phyloP scores from a whole-genome alignment of 2,329 filamentous ascomycete species.

The Trichoderma sp. region DNA sequence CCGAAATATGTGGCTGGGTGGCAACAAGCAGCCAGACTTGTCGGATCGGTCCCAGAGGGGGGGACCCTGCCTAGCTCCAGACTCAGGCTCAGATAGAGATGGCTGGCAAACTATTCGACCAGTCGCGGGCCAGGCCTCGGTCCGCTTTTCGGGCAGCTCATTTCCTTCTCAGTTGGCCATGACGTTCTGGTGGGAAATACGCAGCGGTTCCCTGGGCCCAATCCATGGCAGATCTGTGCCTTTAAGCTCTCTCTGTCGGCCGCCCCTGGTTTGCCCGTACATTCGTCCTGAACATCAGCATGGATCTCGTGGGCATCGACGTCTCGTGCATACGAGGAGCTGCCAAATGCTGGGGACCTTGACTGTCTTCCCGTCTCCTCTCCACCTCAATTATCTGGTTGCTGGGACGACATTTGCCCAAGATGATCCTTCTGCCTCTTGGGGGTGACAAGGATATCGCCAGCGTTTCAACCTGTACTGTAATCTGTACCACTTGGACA shows the following conservation, averaged over 20 bases:
- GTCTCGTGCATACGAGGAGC: conserved; percentile 6
- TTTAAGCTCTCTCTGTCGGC: conserved; percentile 8
- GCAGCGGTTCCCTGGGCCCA: neutral
- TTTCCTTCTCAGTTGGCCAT: conserved; percentile 10
- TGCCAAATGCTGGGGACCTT: conserved; percentile 3
- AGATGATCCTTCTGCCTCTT: neutral
- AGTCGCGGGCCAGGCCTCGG: conserved; percentile 17
- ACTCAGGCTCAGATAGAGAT: conserved; percentile 7
- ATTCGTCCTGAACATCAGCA: conserved; percentile 3
- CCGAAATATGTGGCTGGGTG: conserved; percentile 16
- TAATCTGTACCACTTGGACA: neutral
- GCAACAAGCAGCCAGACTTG: neutral
- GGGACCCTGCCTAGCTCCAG: neutral
- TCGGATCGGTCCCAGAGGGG: neutral
- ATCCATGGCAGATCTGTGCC: conserved; percentile 14
- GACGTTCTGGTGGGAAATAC: conserved; percentile 3
- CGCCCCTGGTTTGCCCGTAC: conserved; percentile 2
- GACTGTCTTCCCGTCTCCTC: conserved; percentile 3
- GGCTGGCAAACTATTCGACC: neutral
- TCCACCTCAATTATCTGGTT: conserved; percentile 14
- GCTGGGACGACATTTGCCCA: neutral
- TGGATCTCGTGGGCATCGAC: conserved; percentile 10
- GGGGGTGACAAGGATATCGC: conserved; percentile 3
- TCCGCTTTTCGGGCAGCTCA: conserved; percentile 16
- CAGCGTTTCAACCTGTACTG: neutral